phyloP scores from a whole-genome alignment of 2,329 filamentous ascomycete genomes.

The Tympanopsis confertula region DNA sequence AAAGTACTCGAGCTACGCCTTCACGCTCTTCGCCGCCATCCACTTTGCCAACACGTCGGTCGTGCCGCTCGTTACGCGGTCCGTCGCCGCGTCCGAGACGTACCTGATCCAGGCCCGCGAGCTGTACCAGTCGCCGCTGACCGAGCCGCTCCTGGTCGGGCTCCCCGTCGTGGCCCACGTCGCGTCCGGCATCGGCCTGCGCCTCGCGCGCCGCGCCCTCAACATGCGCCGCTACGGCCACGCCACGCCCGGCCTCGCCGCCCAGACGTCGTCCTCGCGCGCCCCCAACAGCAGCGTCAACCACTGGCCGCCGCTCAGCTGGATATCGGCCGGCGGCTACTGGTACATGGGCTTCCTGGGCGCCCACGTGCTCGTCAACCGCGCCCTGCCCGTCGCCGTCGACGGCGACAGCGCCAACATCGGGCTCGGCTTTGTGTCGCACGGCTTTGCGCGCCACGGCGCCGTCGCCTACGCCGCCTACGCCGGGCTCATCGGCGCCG shows the following conservation, averaged over 20 bases:
- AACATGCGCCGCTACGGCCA: constrained; percentile 68
- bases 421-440: constrained; percentile 70
- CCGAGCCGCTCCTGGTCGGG: constrained; percentile 70
- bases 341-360: constrained; percentile 50
- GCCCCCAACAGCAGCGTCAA: constrained; percentile 4
- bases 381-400: constrained; percentile 60
- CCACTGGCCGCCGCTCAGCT: constrained; percentile 61
- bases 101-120: constrained; percentile 86
- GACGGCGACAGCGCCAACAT: constrained; percentile 82
- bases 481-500: constrained; percentile 50
- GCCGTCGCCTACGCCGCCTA: constrained; percentile 59
- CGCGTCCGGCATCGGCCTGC: constrained; percentile 63
- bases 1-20: constrained; percentile 80
- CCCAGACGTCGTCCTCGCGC: constrained; percentile 14
- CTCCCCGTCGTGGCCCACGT: constrained; percentile 68
- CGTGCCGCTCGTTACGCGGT: constrained; percentile 64
- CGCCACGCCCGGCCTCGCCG: constrained; percentile 39
- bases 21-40: constrained; percentile 62
- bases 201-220: constrained; percentile 62
- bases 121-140: constrained; percentile 74
- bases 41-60: constrained; percentile 75
- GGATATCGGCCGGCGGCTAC: constrained; percentile 65
- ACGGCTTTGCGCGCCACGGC: constrained; percentile 69
- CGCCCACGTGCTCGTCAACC: constrained; percentile 66
- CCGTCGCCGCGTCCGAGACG: constrained; percentile 64